These are phyloP conservation scores for Ganoderma meredithae DNA, from an alignment of 1,284 basidiomycete species.

Conservation along the genomic window DNA sequence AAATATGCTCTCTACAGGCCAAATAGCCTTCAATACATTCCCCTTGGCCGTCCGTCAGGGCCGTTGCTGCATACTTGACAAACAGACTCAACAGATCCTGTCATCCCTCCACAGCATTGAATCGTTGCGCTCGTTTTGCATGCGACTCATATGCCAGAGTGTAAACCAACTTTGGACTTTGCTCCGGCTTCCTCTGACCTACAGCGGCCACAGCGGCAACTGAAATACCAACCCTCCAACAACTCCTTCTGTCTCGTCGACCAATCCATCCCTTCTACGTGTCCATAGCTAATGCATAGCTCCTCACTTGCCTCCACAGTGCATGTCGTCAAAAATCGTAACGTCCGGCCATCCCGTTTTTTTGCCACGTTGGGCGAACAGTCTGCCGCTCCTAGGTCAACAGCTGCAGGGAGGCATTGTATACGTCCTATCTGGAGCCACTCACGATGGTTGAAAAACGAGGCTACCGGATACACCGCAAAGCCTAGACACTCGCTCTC, in stretches of 20 bases:
- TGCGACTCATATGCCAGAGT: neutral
- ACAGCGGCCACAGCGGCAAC: conserved; percentile 41
- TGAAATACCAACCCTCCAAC: conserved; percentile 43
- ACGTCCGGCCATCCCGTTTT: conserved; percentile 50
- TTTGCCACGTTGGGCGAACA: conserved; percentile 69
- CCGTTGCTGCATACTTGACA: neutral
- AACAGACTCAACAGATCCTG: conserved; percentile 6
- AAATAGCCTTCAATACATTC: neutral
- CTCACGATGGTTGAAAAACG: conserved; percentile 73
- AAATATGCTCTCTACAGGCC: neutral
- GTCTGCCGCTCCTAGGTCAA: conserved; percentile 45
- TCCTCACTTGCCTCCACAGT: conserved; percentile 37
- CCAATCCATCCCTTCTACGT: conserved; percentile 38
- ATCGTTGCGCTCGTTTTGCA: neutral
- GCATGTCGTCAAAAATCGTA: conserved; percentile 58
- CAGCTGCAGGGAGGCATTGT: no score
- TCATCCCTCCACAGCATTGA: neutral
- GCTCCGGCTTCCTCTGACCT: conserved; percentile 29
- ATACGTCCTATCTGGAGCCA: conserved; percentile 22
- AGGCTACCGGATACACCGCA: conserved; percentile 63
- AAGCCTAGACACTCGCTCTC: conserved; percentile 73
- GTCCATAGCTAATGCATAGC: conserved; percentile 45
- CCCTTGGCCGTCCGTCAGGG: neutral
- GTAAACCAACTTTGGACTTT: neutral
- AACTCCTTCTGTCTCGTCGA: conserved; percentile 37